Percentiles rank a stretch among this genome's conserved stretches.
Evolutionary conservation across 164 flowering plant genomes (phyloP).

Genomic region (Litsea cubeba): DNA sequence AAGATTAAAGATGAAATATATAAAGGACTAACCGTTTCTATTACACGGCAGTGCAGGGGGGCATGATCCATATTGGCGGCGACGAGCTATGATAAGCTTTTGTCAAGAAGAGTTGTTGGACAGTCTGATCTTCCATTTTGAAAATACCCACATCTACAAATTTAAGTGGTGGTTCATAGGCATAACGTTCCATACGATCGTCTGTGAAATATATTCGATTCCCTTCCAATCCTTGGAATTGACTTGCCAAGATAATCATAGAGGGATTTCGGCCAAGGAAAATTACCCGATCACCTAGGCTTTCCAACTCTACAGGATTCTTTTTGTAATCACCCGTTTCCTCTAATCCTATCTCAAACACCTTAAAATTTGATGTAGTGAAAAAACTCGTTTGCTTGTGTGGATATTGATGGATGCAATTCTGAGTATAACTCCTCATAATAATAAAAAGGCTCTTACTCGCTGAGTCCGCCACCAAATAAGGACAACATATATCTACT

Average conservation of each 20-base stretch:
- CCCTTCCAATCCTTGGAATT: conserved; percentile 37
- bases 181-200: too few species aligned
- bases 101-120: background rate
- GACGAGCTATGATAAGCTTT: conserved; percentile 9
- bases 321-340: conserved; percentile 17
- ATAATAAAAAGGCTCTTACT: conserved; percentile 55
- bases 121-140: conserved; percentile 8
- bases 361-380: conserved; percentile 43
- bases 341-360: conserved; percentile 36
- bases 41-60: too few species aligned
- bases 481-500: conserved; percentile 55
- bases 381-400: fast-evolving
- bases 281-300: conserved; percentile 51
- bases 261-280: conserved; percentile 65
- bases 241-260: conserved; percentile 43
- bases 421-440: conserved; percentile 10
- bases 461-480: conserved; percentile 45
- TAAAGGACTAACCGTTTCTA: too few species aligned
- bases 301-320: conserved; percentile 29
- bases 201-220: conserved; percentile 48
- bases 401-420: background rate
- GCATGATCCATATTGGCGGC: conserved; percentile 18
- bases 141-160: conserved; percentile 14
- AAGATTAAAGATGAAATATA: too few species aligned
- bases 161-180: background rate